Percentiles rank a stretch among this genome's conserved stretches.
phyloP scores from a whole-genome alignment of 495 filamentous ascomycete genomes.

The Xylaria sp. region DNA sequence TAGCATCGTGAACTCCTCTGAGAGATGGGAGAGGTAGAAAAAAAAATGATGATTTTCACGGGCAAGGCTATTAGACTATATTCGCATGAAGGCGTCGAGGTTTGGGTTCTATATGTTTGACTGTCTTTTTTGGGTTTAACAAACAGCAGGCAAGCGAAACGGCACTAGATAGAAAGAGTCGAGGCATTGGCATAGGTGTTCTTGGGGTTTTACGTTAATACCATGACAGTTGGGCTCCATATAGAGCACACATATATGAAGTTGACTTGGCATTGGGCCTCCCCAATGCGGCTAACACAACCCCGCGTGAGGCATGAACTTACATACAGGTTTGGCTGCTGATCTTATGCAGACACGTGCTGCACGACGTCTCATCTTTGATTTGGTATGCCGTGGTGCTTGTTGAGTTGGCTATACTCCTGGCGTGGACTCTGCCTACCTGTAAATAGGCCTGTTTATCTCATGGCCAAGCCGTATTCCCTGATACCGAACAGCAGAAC shows the following conservation, averaged over 20 bases:
- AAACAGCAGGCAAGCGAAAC: slow-evolving; percentile 18
- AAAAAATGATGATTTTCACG: background rate
- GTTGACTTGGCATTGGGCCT: background rate
- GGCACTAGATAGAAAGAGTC: slow-evolving; percentile 25
- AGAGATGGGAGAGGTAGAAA: background rate
- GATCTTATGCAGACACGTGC: background rate
- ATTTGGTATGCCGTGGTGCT: slow-evolving; percentile 1
- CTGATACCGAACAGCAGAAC: background rate
- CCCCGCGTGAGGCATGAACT: background rate
- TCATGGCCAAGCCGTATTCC: background rate
- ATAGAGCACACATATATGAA: background rate
- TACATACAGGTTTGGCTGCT: background rate
- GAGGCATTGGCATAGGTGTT: slow-evolving; percentile 32
- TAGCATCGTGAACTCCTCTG: slow-evolving; percentile 24
- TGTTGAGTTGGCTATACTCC: background rate
- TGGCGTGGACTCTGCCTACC: background rate
- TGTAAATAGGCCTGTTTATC: background rate
- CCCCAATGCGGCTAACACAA: background rate
- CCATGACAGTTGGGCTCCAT: slow-evolving; percentile 13
- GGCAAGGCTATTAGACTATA: slow-evolving; percentile 20
- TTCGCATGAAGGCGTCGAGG: slow-evolving; percentile 27
- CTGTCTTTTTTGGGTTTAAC: slow-evolving; percentile 13
- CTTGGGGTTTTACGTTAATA: slow-evolving; percentile 20
- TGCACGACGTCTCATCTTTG: background rate
- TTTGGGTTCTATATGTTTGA: slow-evolving; percentile 18